Base-by-base conservation (phyloP, 306 rosid species). In the Morella rubra region DNA sequence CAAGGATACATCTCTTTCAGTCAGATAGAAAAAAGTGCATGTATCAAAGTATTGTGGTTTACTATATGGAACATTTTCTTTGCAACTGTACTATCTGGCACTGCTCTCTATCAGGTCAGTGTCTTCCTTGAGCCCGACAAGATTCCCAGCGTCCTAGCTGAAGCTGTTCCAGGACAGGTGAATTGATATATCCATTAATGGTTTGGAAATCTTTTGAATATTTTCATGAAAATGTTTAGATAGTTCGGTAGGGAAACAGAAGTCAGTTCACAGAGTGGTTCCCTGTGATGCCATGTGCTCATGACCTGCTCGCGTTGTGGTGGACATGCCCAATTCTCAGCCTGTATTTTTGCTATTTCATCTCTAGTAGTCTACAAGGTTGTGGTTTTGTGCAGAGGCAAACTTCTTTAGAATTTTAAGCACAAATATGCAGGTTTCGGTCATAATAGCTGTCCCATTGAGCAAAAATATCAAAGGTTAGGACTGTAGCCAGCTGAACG, bases 131-230 rank as follows among this genome's bases (percentile, higher is more conserved):
- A 93, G 85, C 98, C 98, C 60, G 86, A 88, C 84, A 58, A 76
- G 45, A 89, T 93, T 79, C 97, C 98, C 3, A 47, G 78, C 10
- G 42, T 93, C 82, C 91, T 93, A 60, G 96, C 90, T 64, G 89
- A 85, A 73, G 98, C 95, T 76, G 98, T 93, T 42, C 98, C 98
- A 7, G 83, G 89, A 64, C 97, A 91, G 95, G 98, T 91, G 84
- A 82, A 77, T 82, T 76, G 45, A 76, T 53, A 72, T 64, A 55
- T 2, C 7, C 32, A 8, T 42, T 51, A 7, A 58, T 78, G 4
- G 52, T 75, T 73, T 79, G 54, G 37, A 61, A 52, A 64, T 70
- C 20, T 5, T 11, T 46, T 44, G 61, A 52, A 76, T 64, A 69
- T 45, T n/a, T 42, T 12, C 49, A 22, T 44, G 59, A 76, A 56